These are phyloP conservation scores for Neoboletus subvelutipes DNA, from an alignment of 768 basidiomycete genomes.

Conservation along the genomic window DNA sequence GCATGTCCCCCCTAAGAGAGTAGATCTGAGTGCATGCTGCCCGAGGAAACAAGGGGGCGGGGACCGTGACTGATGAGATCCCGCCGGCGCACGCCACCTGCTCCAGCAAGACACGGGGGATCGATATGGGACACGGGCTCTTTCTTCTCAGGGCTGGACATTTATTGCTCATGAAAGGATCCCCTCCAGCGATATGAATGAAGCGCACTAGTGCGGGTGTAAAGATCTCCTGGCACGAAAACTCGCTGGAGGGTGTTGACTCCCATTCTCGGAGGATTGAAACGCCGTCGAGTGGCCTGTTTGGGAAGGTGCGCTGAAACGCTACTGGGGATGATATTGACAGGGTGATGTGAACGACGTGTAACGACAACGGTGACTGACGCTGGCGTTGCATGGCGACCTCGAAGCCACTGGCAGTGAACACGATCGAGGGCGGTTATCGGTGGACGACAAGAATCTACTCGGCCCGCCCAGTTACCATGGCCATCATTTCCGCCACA, in stretches of 20 bases:
- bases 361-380: slow-evolving; percentile 1
- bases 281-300: slow-evolving; percentile 7
- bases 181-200: neutral
- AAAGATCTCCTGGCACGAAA: neutral
- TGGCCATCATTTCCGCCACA: slow-evolving; percentile 17
- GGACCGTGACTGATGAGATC: neutral
- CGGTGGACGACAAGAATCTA: slow-evolving; percentile 1
- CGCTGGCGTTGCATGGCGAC: slow-evolving; percentile 21
- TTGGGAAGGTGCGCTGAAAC: slow-evolving; percentile 5
- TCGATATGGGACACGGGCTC: neutral
- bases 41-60: slow-evolving; percentile 12
- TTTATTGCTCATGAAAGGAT: too few species aligned
- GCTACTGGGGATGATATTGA: neutral
- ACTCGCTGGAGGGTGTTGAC: neutral
- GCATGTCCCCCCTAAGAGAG: neutral
- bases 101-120: neutral
- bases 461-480: neutral
- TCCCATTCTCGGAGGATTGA: slow-evolving; percentile 11
- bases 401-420: slow-evolving; percentile 6
- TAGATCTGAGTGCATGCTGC: neutral
- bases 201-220: neutral
- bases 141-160: neutral
- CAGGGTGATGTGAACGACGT: slow-evolving; percentile 1
- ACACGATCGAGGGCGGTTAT: slow-evolving; percentile 21
- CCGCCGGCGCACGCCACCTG: neutral